These are phyloP conservation scores for Penicillium flavigenum DNA, from an alignment of 495 filamentous ascomycete species.

Conservation along the genomic window DNA sequence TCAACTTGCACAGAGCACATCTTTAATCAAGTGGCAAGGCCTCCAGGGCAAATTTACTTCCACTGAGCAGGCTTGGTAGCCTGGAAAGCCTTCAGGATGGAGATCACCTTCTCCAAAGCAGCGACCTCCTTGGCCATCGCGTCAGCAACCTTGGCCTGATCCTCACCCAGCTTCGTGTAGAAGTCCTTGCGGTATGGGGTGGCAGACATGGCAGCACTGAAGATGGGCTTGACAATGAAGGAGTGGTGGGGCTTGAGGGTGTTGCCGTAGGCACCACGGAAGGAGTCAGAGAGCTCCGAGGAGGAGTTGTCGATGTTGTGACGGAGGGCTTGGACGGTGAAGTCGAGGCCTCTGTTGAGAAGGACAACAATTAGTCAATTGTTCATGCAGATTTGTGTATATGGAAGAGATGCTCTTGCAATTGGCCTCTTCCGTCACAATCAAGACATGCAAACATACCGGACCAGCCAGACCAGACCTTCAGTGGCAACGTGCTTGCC, in stretches of 20 bases:
- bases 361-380: constrained; percentile 4
- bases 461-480: constrained; percentile 85
- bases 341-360: constrained; percentile 76
- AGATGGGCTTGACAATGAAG: constrained; percentile 82
- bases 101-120: constrained; percentile 70
- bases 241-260: constrained; percentile 91
- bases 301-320: constrained; percentile 63
- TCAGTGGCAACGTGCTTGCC: constrained; percentile 84
- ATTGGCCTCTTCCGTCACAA: constrained; percentile 2
- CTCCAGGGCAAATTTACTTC: constrained; percentile 37
- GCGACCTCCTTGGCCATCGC: constrained; percentile 68
- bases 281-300: constrained; percentile 80
- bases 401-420: neutral
- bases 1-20: constrained; percentile 16
- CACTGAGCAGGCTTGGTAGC: constrained; percentile 68
- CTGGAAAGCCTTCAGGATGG: constrained; percentile 73
- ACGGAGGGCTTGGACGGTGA: constrained; percentile 81
- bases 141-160: constrained; percentile 54
- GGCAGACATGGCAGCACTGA: constrained; percentile 86
- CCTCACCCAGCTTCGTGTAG: constrained; percentile 76
- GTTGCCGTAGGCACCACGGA: constrained; percentile 76
- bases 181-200: constrained; percentile 91
- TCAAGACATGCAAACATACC: constrained; percentile 54
- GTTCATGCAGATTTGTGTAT: constrained; percentile 1
- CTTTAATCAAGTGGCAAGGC: constrained; percentile 11